Base-by-base conservation (phyloP, 176 grass and related monocot genomes). In the Urochloa ruziziensis region DNA sequence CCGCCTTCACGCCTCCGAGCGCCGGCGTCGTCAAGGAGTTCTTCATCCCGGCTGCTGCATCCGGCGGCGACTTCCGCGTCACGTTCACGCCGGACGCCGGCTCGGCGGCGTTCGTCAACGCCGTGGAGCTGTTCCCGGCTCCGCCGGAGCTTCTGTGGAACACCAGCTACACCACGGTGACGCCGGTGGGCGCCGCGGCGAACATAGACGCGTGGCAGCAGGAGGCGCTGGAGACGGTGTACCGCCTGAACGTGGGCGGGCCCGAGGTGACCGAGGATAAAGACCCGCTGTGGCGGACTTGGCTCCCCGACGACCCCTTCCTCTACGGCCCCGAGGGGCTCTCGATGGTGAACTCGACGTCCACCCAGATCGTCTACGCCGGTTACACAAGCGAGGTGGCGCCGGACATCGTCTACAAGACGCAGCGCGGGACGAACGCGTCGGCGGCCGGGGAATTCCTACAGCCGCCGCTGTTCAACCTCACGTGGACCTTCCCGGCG, bases 201-300 rank as follows among this genome's bases (percentile, higher is more conserved):
- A 18, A 1, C 24, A 0, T 62, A 2, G 0, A 0, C 51, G 0
- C 0, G 62, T 80, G 54, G 85, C 19, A 0, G 65, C 48, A 46
- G 18, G 17, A 54, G 13, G 77, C 71, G 35, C 82, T 95, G 29
- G 93, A 95, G 86, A 92, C 81, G 23, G 67, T 74, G 53, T 77
- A 92, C 67, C 94, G 94, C 17, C 79, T 96, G 27, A 96, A 96
- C 78, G 84, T 96, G 16, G 91, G 91, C 3, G 94, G 88, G 0
- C 62, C 86, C 67, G 30, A 27, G 70, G 82, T 96, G 66, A 77
- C 80, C 30, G 6, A 13, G 27, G 66, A 36, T 54, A 83, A 36
- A 59, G 94, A 59, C 82, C 85, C 89, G 43, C 83, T 96, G 0
- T 96, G 94, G 94, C 70, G 91, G 34, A 93, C 80, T 1, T 96